Base-by-base conservation (phyloP, 495 filamentous ascomycete species). In the Friedmanniomyces endolithicus region DNA sequence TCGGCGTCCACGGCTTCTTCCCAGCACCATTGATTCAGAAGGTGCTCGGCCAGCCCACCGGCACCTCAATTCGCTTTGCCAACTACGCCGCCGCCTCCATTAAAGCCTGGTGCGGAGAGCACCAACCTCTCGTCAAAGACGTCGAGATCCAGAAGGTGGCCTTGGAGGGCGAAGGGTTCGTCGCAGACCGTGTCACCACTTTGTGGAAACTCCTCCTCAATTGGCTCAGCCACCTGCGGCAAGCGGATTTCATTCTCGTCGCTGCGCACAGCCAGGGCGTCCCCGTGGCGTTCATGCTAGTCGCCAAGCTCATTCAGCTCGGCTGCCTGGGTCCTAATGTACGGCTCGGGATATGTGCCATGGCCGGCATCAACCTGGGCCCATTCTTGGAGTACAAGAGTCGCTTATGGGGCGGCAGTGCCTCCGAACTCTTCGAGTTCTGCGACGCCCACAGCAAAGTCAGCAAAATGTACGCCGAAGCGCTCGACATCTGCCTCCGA, bases 151-250 rank as follows among this genome's bases (percentile, higher is more conserved):
- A 94, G 61, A 95, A 94, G 62, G 83, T 97, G 6, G 88, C 92
- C 16, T 75, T 98, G 4, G 92, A 97, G 73, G 92, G 92, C n/a
- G 92, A 98, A 71, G 92, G 92, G n/a, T 87, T 85, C 65, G 92
- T 98, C 29, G 77, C 78, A 2, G 89, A 97, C 50, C 79, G 92
- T 19, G 88, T 97, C 1, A 85, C 90, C 53, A 80, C 88, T 47
- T 73, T 98, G 3, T 98, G 92, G 92, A 95, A 92, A 65, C 74
- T 97, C 1, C 71, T 96, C 24, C 72, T 96, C 25, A 97, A 95
- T 64, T 95, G 88, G 90, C 87, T 95, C 67, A 86, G 94, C 22
- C 83, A 92, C 51, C 85, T 98, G 23, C 79, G 83, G 48, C 77
- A 78, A 46, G 89, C 92, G 0, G 92, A 98, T 67, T 83, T 96